Evolutionary conservation across 139 green algal species (phyloP), one percentile per base, ranked within the genome.

Genomic region (Haematococcus sp.): DNA sequence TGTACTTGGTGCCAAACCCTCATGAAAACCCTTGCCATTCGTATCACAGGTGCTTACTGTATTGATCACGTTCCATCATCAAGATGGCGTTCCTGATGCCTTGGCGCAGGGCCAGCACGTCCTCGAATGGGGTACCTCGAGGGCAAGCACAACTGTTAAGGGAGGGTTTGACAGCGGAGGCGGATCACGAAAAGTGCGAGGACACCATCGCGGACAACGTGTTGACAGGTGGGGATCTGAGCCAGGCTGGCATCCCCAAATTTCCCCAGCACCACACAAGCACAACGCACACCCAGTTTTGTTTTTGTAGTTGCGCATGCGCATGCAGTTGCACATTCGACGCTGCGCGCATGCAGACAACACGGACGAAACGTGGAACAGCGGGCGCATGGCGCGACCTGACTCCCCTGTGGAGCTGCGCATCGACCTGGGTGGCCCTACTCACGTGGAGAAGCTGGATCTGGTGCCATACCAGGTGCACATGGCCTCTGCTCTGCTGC

Each of bases 401-500:
- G 33, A 13, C 2, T 52, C 33, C 22, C 33, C 33, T 13, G 69
- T 27, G 25, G 5, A 54, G 19, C 55, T 64, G 13, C 27, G 46
- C 51, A 46, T 74, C 2, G 51, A 64, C 20, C 68, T 65, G 19
- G 68, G 51, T 3, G 13, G 13, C 32, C 28, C 68, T n/a, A 20
- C 33, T n/a, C n/a, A 35, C 22, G 13, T 75, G 3, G 54, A 55
- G 11, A 31, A 56, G 11, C 33, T 75, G 31, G 33, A 56, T 13
- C 69, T 75, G 30, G 31, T 75, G 20, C 69, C 69, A 9, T 75
- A 75, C 33, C 69, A 75, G 54, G 55, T 67, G 30, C 3, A n/a
- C n/a, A n/a, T n/a, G n/a, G n/a, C n/a, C n/a, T n/a, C n/a, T n/a
- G n/a, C n/a, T n/a, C n/a, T n/a, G n/a, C n/a, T n/a, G n/a, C n/a